phyloP scores from a whole-genome alignment of 2,329 filamentous ascomycete genomes.

The Alternaria viburni region DNA sequence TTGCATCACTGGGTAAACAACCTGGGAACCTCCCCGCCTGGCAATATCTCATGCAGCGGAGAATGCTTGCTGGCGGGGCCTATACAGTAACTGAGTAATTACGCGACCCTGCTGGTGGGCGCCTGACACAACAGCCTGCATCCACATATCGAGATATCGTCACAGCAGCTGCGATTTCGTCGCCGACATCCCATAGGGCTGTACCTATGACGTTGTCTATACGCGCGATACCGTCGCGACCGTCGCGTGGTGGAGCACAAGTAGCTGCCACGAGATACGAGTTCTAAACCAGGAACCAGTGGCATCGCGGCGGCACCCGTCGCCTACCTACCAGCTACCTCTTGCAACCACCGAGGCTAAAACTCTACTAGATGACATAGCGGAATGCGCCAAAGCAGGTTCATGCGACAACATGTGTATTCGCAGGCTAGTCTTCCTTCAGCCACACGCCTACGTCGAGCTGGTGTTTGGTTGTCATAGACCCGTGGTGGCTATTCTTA shows the following conservation, averaged over 20 bases:
- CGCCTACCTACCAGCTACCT: neutral
- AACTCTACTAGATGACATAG: slow-evolving; percentile 25
- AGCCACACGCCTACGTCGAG: slow-evolving; percentile 24
- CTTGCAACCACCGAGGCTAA: slow-evolving; percentile 27
- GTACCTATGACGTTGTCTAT: slow-evolving; percentile 15
- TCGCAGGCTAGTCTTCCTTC: slow-evolving; percentile 28
- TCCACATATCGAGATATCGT: neutral
- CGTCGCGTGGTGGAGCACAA: slow-evolving; percentile 20
- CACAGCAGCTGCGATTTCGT: neutral
- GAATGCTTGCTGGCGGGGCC: slow-evolving; percentile 16
- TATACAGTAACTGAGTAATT: slow-evolving; percentile 11
- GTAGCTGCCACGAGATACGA: slow-evolving; percentile 40
- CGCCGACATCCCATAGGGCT: slow-evolving; percentile 25
- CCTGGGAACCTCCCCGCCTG: slow-evolving; percentile 4
- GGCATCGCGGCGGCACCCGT: slow-evolving; percentile 16
- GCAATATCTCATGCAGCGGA: slow-evolving; percentile 20
- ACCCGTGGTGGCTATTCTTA: slow-evolving; percentile 36
- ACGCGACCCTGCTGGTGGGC: slow-evolving; percentile 14
- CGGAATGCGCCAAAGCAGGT: slow-evolving; percentile 30
- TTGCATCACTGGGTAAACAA: slow-evolving; percentile 16
- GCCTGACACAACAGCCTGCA: slow-evolving; percentile 1
- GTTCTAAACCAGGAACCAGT: slow-evolving; percentile 22
- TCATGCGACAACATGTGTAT: slow-evolving; percentile 37
- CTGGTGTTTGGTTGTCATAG: slow-evolving; percentile 26
- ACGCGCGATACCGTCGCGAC: neutral